A percentile compares a stretch with the other conserved stretches of the same genome.
Conservation (phyloP, 495 filamentous ascomycete species). For the Trichoderma gamsii region DNA sequence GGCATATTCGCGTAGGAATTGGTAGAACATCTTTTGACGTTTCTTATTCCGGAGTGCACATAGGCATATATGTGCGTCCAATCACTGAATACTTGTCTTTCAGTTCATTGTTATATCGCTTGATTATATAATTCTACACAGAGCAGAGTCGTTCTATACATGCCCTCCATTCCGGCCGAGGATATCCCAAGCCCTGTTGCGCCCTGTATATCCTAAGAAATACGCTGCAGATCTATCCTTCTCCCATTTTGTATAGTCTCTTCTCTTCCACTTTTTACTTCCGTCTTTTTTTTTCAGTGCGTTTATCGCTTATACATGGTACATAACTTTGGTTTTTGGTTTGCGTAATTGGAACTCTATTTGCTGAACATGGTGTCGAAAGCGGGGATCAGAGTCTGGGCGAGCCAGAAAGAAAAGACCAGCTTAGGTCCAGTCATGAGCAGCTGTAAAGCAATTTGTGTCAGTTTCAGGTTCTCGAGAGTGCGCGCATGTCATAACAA, state of each 20-base stretch:
- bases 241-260: too few relatives aligned
- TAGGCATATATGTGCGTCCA: background rate
- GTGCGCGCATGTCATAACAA: background rate
- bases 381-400: slow-evolving; percentile 77
- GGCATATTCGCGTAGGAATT: too few relatives aligned
- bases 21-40: too few relatives aligned
- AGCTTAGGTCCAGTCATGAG: slow-evolving; percentile 98
- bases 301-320: background rate
- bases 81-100: background rate
- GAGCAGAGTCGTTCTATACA: slow-evolving; percentile 11
- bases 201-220: background rate
- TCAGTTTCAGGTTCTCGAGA: slow-evolving; percentile 17
- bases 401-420: slow-evolving; percentile 99
- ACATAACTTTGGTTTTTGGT: background rate
- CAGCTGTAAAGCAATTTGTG: slow-evolving; percentile 41
- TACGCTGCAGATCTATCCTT: background rate
- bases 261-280: background rate
- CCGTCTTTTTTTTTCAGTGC: background rate
- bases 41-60: too few relatives aligned
- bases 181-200: slow-evolving; percentile 1
- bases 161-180: background rate
- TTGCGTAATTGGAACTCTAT: background rate
- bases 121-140: background rate
- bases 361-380: slow-evolving; percentile 39
- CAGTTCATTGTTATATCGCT: background rate